Evolutionary conservation across 2,329 filamentous ascomycete genomes (phyloP).

Genomic region (Phoma sp.): DNA sequence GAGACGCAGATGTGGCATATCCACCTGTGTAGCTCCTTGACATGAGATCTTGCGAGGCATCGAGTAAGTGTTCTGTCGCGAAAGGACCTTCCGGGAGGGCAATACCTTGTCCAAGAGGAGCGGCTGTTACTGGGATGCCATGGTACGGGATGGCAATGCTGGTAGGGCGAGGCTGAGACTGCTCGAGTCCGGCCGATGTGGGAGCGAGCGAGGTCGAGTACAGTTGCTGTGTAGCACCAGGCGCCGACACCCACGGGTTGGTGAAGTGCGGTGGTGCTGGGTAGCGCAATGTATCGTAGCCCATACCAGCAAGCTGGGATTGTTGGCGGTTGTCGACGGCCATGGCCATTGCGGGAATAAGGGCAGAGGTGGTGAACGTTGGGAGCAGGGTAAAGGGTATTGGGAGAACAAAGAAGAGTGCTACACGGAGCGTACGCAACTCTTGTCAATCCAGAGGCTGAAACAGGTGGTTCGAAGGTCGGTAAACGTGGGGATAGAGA

Average conservation of each 20-base stretch:
- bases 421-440: conserved; percentile 31
- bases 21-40: conserved; percentile 73
- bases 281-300: conserved; percentile 82
- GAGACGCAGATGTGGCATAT: conserved; percentile 73
- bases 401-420: conserved; percentile 35
- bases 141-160: conserved; percentile 75
- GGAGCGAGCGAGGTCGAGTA: conserved; percentile 70
- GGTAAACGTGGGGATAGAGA: conserved; percentile 56
- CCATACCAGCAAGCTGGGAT: conserved; percentile 68
- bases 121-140: conserved; percentile 73
- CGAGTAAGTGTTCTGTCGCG: conserved; percentile 72
- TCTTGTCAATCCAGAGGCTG: conserved; percentile 36
- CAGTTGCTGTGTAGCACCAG: conserved; percentile 64
- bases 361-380: conserved; percentile 8
- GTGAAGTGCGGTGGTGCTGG: conserved; percentile 75
- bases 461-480: conserved; percentile 46
- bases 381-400: conserved; percentile 15
- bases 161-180: conserved; percentile 64
- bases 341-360: conserved; percentile 76
- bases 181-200: conserved; percentile 49
- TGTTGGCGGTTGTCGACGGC: conserved; percentile 88
- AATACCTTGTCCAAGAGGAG: conserved; percentile 73
- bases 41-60: conserved; percentile 76
- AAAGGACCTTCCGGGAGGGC: conserved; percentile 68
- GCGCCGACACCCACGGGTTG: conserved; percentile 80